Evolutionary conservation across 75 land plant species (phyloP), one percentile per base, ranked within the genome.

Genomic region (Sequoia sempervirens): DNA sequence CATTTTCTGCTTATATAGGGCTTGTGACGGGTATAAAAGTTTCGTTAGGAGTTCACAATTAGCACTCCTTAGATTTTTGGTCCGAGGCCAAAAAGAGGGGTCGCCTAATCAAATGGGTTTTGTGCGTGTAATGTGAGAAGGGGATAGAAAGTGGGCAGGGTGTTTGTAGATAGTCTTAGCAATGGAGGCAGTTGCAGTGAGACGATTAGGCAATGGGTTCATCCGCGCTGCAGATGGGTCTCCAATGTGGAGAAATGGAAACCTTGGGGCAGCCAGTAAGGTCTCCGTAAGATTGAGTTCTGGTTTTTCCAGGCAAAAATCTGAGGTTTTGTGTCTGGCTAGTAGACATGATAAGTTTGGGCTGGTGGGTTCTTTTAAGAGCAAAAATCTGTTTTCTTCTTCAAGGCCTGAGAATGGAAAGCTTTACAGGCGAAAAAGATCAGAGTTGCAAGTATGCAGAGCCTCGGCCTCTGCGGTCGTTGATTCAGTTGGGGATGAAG

Each of bases 381-480:
- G n/a, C 13, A 32, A 11, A 32, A 70, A 12, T 9, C 15, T 32
- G 26, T 70, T 30, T 70, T 2, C 37, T 70, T 28, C 32, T 32
- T 10, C 36, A 32, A 32, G 73, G 73, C 73, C 15, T 2, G 73
- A 28, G 15, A 70, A 30, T 70, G 73, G 73, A 32, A 2, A 8
- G 15, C 64, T 64, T 40, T 52, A 61, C n/a, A 40, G 36, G 34
- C 36, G 13, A 23, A 70, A 13, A 68, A 68, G 34, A 30, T 61
- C 66, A 70, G 36, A 28, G 5, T 68, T n/a, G 23, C 58, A 52
- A 30, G 20, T 82, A 37, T 87, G 86, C 79, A 85, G 81, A 38
- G 96, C 93, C 30, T 88, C 82, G 38, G 96, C 93, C 30, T 88
- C 82, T 43, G 91, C 89, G 5, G 83, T 88, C 0, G 85, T 86